Evolutionary conservation across 495 filamentous ascomycete genomes (phyloP), one percentile per base, ranked within the genome.

Genomic region (Parachaetomium inaequale): DNA sequence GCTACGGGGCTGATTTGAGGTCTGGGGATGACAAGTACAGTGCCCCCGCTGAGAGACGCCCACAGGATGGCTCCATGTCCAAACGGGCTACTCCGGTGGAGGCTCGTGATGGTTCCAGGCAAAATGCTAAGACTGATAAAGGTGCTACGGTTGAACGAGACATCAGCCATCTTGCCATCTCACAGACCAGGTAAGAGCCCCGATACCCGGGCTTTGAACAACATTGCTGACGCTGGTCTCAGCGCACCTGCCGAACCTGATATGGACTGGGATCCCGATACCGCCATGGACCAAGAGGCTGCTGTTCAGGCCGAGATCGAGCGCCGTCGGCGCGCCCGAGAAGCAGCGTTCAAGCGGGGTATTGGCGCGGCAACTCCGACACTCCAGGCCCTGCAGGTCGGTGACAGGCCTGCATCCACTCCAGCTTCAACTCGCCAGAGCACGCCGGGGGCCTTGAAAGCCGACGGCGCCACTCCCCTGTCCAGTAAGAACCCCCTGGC

Each of bases 311-410:
- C 87, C 55, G 81, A 92, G 66, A 86, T 96, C 65, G 90, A 96
- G 72, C 88, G 93, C 69, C 89, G 93, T 55, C 88, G 91, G 12
- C 92, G 88, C 65, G 85, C 88, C 49, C 87, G 94, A 64, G 92
- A 96, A 77, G 92, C 91, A 28, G 90, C 96, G 66, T 87, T 90
- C 70, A 90, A 71, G 47, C 66, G 92, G 66, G 94, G 89, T 72
- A 87, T 92, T 68, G 84, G 85, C 71, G 84, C 84, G 49, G 82
- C 86, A 54, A 88, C 87, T 8, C 89, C 89, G 5, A 77, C 95
- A 64, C 84, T 93, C 19, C 90, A 94, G 74, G 89, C 88, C 53
- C 75, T 95, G 40, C 85, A 88, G 65, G 78, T 85, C 61, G 82
- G 80, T 52, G 82, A 80, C 55, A 83, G 82, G 56, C 79, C 80